Evolutionary conservation across 352 stramenopile species (phyloP).

Genomic region (Pythium aquatile): DNA sequence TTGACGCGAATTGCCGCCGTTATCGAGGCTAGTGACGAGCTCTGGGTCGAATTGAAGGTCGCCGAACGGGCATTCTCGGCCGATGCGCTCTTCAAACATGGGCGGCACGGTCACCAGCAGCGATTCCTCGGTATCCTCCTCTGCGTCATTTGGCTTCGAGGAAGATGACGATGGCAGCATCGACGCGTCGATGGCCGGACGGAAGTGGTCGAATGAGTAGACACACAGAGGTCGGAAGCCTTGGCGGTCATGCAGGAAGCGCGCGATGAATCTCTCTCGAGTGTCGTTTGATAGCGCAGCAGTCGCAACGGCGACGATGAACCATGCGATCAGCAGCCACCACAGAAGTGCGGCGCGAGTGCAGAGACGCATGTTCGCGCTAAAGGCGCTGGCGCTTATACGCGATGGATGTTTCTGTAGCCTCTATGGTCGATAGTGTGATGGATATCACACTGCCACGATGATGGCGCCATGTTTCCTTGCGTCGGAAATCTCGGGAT

Average conservation of each 20-base stretch:
- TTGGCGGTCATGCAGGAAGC: slow-evolving; percentile 22
- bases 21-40: slow-evolving; percentile 46
- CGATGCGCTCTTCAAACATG: slow-evolving; percentile 29
- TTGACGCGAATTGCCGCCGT: slow-evolving; percentile 30
- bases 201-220: slow-evolving; percentile 40
- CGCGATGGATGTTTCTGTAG: not conserved
- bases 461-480: not conserved
- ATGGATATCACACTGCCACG: not conserved
- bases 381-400: not conserved
- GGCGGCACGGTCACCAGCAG: slow-evolving; percentile 14
- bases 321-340: not conserved
- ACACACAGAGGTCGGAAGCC: slow-evolving; percentile 30
- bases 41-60: slow-evolving; percentile 49
- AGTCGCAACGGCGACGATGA: not conserved
- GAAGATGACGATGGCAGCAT: not conserved
- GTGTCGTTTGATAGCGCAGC: not conserved
- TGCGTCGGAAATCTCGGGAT: not conserved
- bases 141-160: not conserved
- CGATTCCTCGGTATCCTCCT: slow-evolving; percentile 2
- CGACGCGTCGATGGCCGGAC: slow-evolving; percentile 5
- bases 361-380: not conserved
- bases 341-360: not conserved
- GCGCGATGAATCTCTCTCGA: slow-evolving; percentile 19
- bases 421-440: not conserved
- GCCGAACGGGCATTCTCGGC: slow-evolving; percentile 51